These are phyloP conservation scores for Trichophyton mentagrophytes DNA, from an alignment of 2,329 filamentous ascomycete species.

Conservation along the genomic window DNA sequence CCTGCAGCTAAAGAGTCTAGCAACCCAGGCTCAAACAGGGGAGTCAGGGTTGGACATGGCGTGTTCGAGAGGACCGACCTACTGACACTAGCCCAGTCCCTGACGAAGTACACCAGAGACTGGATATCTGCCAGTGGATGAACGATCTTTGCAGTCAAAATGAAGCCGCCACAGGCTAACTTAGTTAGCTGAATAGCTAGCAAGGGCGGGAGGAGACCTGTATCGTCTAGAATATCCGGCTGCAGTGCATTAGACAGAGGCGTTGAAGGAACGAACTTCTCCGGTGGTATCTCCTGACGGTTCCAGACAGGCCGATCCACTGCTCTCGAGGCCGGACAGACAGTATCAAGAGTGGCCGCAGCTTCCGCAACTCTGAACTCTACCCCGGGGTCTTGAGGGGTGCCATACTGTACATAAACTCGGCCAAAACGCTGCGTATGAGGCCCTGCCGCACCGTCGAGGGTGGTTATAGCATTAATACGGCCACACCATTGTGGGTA, in stretches of 20 bases:
- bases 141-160: conserved; percentile 31
- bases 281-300: not conserved
- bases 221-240: conserved; percentile 17
- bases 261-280: not conserved
- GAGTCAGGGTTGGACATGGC: conserved; percentile 29
- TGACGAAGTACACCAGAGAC: conserved; percentile 33
- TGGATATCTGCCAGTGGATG: conserved; percentile 38
- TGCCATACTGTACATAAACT: not conserved
- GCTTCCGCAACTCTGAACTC: not conserved
- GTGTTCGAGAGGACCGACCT: conserved; percentile 3
- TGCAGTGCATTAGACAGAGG: not conserved
- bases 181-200: conserved; percentile 30
- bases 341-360: not conserved
- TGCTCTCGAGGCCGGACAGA: not conserved
- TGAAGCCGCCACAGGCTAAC: conserved; percentile 32
- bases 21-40: conserved; percentile 10
- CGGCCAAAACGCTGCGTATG: not conserved
- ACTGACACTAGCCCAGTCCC: conserved; percentile 28
- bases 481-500: conserved; percentile 20
- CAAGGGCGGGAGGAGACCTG: conserved; percentile 17
- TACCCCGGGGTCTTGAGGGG: not conserved
- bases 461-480: conserved; percentile 15
- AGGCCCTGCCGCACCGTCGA: not conserved
- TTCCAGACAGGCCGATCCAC: not conserved
- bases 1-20: not conserved